Base-by-base conservation (phyloP, 2,329 filamentous ascomycete species). In the Fusarium sp. region DNA sequence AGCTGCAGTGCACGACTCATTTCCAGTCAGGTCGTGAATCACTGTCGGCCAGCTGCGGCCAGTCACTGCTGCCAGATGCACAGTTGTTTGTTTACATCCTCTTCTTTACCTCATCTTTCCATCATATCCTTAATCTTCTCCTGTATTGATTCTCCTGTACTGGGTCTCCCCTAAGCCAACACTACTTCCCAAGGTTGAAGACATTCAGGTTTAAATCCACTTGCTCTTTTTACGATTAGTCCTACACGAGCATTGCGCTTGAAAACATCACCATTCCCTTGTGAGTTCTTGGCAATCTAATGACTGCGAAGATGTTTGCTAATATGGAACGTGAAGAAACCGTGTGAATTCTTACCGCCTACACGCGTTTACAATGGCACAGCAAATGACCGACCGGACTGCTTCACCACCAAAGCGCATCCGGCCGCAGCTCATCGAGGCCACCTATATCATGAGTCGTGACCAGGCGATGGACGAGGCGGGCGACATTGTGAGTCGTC, bases 401-500 rank as follows among this genome's bases (percentile, higher is more conserved):
- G n/a, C n/a, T n/a, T n/a, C n/a, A n/a, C n/a, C n/a, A n/a, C n/a
- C n/a, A n/a, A n/a, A n/a, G n/a, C n/a, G n/a, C n/a, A n/a, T n/a
- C n/a, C n/a, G n/a, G n/a, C n/a, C n/a, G n/a, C n/a, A n/a, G n/a
- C n/a, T n/a, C n/a, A n/a, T n/a, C n/a, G n/a, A 44, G n/a, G 56
- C 29, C 1, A 55, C 49, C 3, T 64, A 45, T 3, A 10, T 63
- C 1, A 59, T 59, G 53, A 64, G 44, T 1, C 16, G 63, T 1
- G 52, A 64, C 12, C 34, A 18, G n/a, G 54, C 59, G 1, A 59
- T 59, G 34, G 8, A 20, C 7, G 5, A 46, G 6, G 61, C 61
- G 0, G 43, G 49, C 5, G 50, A 43, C 6, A 32, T 67, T 2
- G 27, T 12, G 10, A 2, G 5, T 6, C 55, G 38, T 6, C 42